Conservation (phyloP, 2,329 filamentous ascomycete species). For the Calonectria hongkongensis region DNA sequence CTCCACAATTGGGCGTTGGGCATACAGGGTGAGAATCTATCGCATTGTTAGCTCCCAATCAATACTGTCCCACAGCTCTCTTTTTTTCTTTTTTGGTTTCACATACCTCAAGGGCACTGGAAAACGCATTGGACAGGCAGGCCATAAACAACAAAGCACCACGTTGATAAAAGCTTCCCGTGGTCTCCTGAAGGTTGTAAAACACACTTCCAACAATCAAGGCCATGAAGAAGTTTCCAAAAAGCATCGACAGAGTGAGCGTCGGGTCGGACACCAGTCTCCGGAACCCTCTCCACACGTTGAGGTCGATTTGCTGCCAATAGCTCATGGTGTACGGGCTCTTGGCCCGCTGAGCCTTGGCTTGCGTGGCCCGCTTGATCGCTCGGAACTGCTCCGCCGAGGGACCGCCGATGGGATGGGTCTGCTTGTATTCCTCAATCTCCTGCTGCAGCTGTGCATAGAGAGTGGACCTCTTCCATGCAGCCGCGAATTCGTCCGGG, state of each 20-base stretch:
- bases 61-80: not conserved
- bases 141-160: slow-evolving; percentile 71
- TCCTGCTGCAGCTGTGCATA: slow-evolving; percentile 65
- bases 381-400: slow-evolving; percentile 69
- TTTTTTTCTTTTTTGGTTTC: not conserved
- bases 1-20: slow-evolving; percentile 58
- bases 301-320: slow-evolving; percentile 47
- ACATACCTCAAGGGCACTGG: slow-evolving; percentile 56
- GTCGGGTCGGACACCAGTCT: slow-evolving; percentile 63
- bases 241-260: slow-evolving; percentile 61
- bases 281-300: slow-evolving; percentile 60
- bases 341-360: slow-evolving; percentile 60
- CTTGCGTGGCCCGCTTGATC: slow-evolving; percentile 66
- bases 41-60: slow-evolving; percentile 53
- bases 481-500: slow-evolving; percentile 60
- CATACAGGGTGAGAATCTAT: slow-evolving; percentile 56
- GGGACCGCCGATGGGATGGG: slow-evolving; percentile 58
- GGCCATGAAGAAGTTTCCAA: slow-evolving; percentile 68
- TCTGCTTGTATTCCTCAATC: slow-evolving; percentile 69
- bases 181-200: slow-evolving; percentile 65
- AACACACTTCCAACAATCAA: slow-evolving; percentile 73
- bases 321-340: slow-evolving; percentile 52
- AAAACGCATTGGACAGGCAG: slow-evolving; percentile 70
- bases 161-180: slow-evolving; percentile 66
- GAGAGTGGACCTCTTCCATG: slow-evolving; percentile 53